Evolutionary conservation across 257 asterid species (phyloP), one percentile per base, ranked within the genome.

Genomic region (Osmanthus fragrans): DNA sequence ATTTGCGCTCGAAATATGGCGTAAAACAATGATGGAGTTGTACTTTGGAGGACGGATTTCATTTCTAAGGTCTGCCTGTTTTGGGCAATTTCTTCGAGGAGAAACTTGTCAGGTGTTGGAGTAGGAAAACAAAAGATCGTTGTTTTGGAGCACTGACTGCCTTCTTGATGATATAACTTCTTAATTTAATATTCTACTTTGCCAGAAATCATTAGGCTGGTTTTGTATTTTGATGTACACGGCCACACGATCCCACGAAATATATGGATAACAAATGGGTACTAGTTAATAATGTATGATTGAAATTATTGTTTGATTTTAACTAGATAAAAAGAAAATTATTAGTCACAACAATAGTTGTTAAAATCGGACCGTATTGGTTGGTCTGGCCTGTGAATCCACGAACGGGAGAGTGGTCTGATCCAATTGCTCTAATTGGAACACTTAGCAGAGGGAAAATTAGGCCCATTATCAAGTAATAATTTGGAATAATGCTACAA

Each of bases 1-100:
- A 79, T 45, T 79, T 92, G 80, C 83, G 85, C 51, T 21, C 85
- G 11, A 88, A 68, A 76, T 94, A 88, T 40, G 88, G 90, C 72
- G 73, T 81, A 10, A 84, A 80, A 73, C 79, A 78, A 67, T 82
- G 89, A 85, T 23, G 81, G 68, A 27, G 36, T 12, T 74, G 65
- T 67, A 45, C 80, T 75, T 56, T 66, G 27, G 9, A 18, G 37
- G 49, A 29, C 32, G 15, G 39, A n/a, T 70, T 36, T 56, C 15
- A 34, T 70, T 25, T 7, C 66, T 11, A 29, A 21, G 39, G 74
- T 47, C 0, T 21, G 18, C 51, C 37, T 23, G 36, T 29, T 33
- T 37, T 56, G 6, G 5, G 33, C 67, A 7, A 60, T 23, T 23
- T n/a, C 67, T 23, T 60, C 4, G 67, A 23, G 67, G 33, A 60